Evolutionary conservation across 1,284 basidiomycete species (phyloP).

Genomic region (Singerocomus rubriflavus): DNA sequence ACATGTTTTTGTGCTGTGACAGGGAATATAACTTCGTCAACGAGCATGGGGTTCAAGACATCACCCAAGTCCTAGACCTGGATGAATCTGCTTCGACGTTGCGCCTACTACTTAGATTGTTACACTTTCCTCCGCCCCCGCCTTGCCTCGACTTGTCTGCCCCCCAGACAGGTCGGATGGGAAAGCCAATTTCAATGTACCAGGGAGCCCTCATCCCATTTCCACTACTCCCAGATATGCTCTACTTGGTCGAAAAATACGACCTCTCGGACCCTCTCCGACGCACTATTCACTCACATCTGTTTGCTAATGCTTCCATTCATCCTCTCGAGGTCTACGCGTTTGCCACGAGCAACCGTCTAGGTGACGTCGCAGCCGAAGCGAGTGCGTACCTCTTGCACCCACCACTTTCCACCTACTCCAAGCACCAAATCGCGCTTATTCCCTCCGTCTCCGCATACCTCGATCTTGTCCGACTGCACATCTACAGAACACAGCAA

Average conservation of each 20-base stretch:
- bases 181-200: slow-evolving; percentile 35
- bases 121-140: slow-evolving; percentile 46
- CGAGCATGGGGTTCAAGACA: slow-evolving; percentile 16
- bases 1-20: slow-evolving; percentile 63
- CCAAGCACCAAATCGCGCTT: slow-evolving; percentile 45
- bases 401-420: slow-evolving; percentile 51
- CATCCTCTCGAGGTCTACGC: slow-evolving; percentile 58
- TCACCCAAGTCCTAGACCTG: slow-evolving; percentile 43
- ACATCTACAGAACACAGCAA: slow-evolving; percentile 48
- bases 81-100: slow-evolving; percentile 48
- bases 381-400: slow-evolving; percentile 54
- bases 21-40: slow-evolving; percentile 21
- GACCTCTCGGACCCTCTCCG: slow-evolving; percentile 43
- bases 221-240: slow-evolving; percentile 53
- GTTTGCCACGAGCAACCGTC: slow-evolving; percentile 42
- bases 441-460: slow-evolving; percentile 57
- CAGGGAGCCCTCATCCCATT: slow-evolving; percentile 51
- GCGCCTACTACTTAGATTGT: slow-evolving; percentile 47
- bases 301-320: slow-evolving; percentile 50
- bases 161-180: slow-evolving; percentile 25
- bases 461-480: slow-evolving; percentile 56
- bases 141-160: slow-evolving; percentile 35
- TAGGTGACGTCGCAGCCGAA: slow-evolving; percentile 47
- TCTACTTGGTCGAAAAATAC: slow-evolving; percentile 63
- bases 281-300: slow-evolving; percentile 44